Evolutionary conservation across 2,329 filamentous ascomycete genomes (phyloP), one percentile per base, ranked within the genome.

Genomic region (Ceratocystiopsis brevicomis): DNA sequence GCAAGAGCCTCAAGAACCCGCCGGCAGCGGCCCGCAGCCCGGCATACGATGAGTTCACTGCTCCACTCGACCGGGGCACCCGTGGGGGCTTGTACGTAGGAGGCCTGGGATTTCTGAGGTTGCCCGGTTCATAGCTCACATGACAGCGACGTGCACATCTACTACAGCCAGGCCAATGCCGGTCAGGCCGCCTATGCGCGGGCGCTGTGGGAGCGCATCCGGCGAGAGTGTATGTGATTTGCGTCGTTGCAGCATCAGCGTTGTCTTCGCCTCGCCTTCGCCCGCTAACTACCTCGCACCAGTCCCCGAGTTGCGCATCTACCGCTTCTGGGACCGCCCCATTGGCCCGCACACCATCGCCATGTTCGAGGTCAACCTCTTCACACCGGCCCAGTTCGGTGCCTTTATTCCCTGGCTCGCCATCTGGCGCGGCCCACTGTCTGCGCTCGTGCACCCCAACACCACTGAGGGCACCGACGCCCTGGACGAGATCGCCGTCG

Each of bases 311-410:
- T 66, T 93, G 16, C 72, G 85, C 43, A 79, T 92, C 52, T 93
- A 94, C 57, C 66, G 60, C 14, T 65, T 93, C 50, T 92, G 75
- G 71, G 79, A 90, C 50, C 60, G 63, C 14, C 84, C 86, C 0
- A 60, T 94, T 25, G 87, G 86, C 0, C 86, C 86, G 0, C 86
- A 94, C 57, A 78, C 81, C 0, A 59, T 85, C 1, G 81, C 77
- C 42, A 94, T 93, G 85, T 94, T 94, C 53, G 87, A 95, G 60
- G 84, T 94, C 39, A 92, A 92, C 52, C 39, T 94, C 17, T 84
- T 88, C 57, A 85, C 78, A 0, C 87, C 86, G 0, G 77, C 75
- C 3, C 82, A 94, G 57, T 94, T 94, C 54, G 86, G 86, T 0
- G 86, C 87, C 0, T 92, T 94, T 53, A 63, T 95, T 36, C 71